Evolutionary conservation across 2,329 filamentous ascomycete species (phyloP).

Genomic region (Arachnopeziza araneosa): DNA sequence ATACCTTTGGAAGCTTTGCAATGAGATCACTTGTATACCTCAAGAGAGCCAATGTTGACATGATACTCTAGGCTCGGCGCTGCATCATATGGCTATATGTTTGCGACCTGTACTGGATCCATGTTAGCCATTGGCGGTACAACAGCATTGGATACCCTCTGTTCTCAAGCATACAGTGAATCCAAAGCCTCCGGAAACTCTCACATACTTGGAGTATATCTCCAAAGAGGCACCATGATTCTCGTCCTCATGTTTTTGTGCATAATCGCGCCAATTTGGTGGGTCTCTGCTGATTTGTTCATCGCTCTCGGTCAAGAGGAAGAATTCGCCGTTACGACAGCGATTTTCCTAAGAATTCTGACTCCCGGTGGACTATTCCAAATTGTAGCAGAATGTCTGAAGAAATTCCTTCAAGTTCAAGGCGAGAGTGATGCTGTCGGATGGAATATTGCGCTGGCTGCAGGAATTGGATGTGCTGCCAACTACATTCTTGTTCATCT

Average conservation of each 20-base stretch:
- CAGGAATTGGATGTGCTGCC: slow-evolving; percentile 70
- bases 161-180: slow-evolving; percentile 27
- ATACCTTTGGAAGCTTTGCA: no score
- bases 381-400: slow-evolving; percentile 76
- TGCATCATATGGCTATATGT: slow-evolving; percentile 84
- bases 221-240: slow-evolving; percentile 64
- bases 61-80: slow-evolving; percentile 24
- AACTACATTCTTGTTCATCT: slow-evolving; percentile 72
- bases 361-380: slow-evolving; percentile 77
- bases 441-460: slow-evolving; percentile 72
- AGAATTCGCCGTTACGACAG: slow-evolving; percentile 64
- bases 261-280: slow-evolving; percentile 65
- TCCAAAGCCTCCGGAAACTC: slow-evolving; percentile 38
- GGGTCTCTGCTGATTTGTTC: slow-evolving; percentile 68
- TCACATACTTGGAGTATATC: slow-evolving; percentile 56
- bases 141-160: slow-evolving; percentile 76
- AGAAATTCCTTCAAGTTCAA: slow-evolving; percentile 80
- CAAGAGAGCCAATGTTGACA: neutral
- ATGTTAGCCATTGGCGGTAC: slow-evolving; percentile 77
- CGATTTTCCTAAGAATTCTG: slow-evolving; percentile 62
- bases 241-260: slow-evolving; percentile 65
- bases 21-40: no score
- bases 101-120: slow-evolving; percentile 80
- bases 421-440: slow-evolving; percentile 71
- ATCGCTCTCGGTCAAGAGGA: slow-evolving; percentile 67